Evolutionary conservation across 306 rosid genomes (phyloP), one percentile per base, ranked within the genome.

Genomic region (Astragalus glycyphyllos): DNA sequence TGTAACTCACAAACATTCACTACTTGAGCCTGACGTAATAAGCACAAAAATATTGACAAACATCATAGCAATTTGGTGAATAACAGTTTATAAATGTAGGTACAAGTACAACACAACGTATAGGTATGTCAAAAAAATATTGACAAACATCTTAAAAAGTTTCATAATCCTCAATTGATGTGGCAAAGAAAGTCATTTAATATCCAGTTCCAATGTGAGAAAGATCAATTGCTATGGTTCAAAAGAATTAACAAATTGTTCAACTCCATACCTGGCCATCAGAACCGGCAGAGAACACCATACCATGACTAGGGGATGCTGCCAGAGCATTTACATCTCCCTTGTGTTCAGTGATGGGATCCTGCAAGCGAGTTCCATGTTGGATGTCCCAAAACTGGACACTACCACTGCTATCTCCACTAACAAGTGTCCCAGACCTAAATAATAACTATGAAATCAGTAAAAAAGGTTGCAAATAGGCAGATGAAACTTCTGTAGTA

Each of bases 381-480:
- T 80, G 81, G 71, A 89, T 53, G 67, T 95, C 96, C 99, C 99
- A 95, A 81, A 95, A 95, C 80, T 91, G 97, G 68, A 95, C 97
- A 48, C 96, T 91, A 13, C 99, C 99, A 69, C 85, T 85, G 86
- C 99, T 91, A 87, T 95, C 99, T 1, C 87, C 97, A 86, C 99
- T 95, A 42, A 95, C 97, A 69, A 95, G 99, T 47, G 91, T 86
- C 78, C 96, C 99, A 47, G 90, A 83, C 87, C 99, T 95, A 82
- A 70, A 78, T 20, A 68, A 77, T 67, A 59, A 85, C 62, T 5
- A 51, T 20, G 14, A 7, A 65, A 38, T 77, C 68, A 73, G 51
- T 3, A 58, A 83, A 17, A 62, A 72, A 7, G 12, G 69, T 79
- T 29, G 49, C 35, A 65, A 45, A 70, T 48, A 75, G 66, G 13